Conservation (phyloP, 140 eudicot species). For the Cichorium intybus region DNA sequence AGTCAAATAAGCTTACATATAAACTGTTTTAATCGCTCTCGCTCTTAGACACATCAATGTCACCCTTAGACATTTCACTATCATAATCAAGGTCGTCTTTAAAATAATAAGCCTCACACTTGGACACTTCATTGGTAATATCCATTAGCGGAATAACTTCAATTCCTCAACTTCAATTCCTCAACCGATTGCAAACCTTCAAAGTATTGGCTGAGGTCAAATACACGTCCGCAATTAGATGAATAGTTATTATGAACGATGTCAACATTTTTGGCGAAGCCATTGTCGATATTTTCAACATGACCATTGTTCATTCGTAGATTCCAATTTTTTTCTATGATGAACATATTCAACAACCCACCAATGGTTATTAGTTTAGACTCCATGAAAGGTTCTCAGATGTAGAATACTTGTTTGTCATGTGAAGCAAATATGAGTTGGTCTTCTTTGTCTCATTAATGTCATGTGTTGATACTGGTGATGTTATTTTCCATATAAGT, state of each 20-base stretch:
- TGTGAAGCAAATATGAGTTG: neutral
- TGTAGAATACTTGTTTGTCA: neutral
- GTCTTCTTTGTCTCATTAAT: neutral
- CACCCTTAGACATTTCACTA: no score
- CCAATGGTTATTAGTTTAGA: neutral
- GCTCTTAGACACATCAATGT: no score
- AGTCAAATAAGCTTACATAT: no score
- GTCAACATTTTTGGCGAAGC: neutral
- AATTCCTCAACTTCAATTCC: no score
- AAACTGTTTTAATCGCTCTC: no score
- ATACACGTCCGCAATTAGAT: neutral
- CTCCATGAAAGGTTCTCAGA: neutral
- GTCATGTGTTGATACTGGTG: neutral
- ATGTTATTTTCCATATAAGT: no score
- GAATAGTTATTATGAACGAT: neutral
- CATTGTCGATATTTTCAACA: neutral
- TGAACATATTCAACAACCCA: neutral
- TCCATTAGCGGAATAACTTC: no score
- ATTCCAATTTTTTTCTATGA: neutral
- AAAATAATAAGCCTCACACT: no score
- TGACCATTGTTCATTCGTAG: neutral
- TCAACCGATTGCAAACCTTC: no score
- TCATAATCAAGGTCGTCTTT: no score
- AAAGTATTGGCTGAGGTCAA: neutral
- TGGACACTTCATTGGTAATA: no score